Evolutionary conservation across 2,329 filamentous ascomycete species (phyloP), one percentile per base, ranked within the genome.

Genomic region (Alternaria ethzedia): DNA sequence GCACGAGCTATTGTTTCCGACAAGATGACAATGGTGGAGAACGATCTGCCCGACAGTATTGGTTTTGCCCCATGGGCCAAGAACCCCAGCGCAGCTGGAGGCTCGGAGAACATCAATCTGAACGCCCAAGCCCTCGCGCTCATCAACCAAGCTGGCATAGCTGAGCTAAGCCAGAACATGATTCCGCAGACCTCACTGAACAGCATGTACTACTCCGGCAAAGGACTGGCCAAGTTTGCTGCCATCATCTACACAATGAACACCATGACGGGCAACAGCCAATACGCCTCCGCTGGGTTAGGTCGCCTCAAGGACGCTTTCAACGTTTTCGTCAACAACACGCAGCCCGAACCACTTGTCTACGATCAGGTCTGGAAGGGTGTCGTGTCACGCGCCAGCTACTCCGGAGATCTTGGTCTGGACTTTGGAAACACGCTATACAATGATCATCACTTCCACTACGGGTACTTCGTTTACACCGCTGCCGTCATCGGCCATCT

Each of bases 351-450:
- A 58, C 88, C 87, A 0, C 80, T 90, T 3, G 81, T 86, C 4
- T 88, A 88, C 66, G 86, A 88, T 63, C 80, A 77, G 8, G 82
- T 84, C 11, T 97, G 94, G 94, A 92, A 91, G 67, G 94, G 94
- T 1, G 82, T 96, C 4, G 92, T 96, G 2, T 96, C 93, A 1
- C 90, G 89, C 8, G 92, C 91, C 6, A 88, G 88, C 3, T 74
- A 74, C 2, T 61, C 63, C 15, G 56, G 65, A 41, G 69, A 70
- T 41, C 78, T 86, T 7, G 90, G 91, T 2, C 85, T 86, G 0
- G 96, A 99, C 77, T 99, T 97, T 80, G 96, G 96, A 68, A 97
- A 97, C 80, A 92, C 90, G 0, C 90, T 89, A 73, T 95, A 95
- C 84, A 96, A 89, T 66, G 86, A 89, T 69, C 87, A 89, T 68